Conservation (phyloP, 345 rosid species). For the Geranium rotundifolium region DNA sequence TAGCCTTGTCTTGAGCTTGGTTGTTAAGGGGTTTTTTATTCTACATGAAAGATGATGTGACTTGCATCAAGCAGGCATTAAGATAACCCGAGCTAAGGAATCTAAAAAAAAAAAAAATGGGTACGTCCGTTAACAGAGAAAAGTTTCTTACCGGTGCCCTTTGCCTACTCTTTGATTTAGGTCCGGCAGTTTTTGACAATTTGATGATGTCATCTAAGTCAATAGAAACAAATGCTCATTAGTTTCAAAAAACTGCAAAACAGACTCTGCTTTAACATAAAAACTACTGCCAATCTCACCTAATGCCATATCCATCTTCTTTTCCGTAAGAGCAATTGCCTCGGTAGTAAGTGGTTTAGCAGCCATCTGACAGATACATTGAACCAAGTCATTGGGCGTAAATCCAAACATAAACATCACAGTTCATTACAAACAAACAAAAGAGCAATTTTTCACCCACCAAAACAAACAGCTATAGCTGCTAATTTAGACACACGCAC, state of each 20-base stretch:
- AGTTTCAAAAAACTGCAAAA: constrained; percentile 1
- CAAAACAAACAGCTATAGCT: no score
- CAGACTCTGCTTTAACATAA: background rate
- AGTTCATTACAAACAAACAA: background rate
- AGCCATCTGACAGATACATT: constrained; percentile 33
- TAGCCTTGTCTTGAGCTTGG: constrained; percentile 32
- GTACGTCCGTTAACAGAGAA: background rate
- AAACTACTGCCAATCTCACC: constrained; percentile 23
- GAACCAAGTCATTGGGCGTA: background rate
- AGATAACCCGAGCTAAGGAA: background rate
- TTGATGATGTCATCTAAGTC: constrained; percentile 65
- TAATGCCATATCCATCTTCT: constrained; percentile 82
- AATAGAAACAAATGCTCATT: constrained; percentile 1
- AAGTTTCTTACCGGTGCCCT: constrained; percentile 34
- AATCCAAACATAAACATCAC: background rate
- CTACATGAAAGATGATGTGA: constrained; percentile 20
- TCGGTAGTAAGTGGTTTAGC: constrained; percentile 55
- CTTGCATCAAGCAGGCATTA: constrained; percentile 3
- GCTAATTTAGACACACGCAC: background rate
- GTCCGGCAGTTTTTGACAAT: constrained; percentile 50
- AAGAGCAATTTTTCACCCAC: no score
- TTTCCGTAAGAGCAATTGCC: constrained; percentile 74
- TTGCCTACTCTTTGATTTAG: constrained; percentile 31
- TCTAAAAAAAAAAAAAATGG: background rate
- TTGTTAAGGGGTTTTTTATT: constrained; percentile 36